Conservation (phyloP, 1,284 basidiomycete genomes). For the Psilocybe mexicana region DNA sequence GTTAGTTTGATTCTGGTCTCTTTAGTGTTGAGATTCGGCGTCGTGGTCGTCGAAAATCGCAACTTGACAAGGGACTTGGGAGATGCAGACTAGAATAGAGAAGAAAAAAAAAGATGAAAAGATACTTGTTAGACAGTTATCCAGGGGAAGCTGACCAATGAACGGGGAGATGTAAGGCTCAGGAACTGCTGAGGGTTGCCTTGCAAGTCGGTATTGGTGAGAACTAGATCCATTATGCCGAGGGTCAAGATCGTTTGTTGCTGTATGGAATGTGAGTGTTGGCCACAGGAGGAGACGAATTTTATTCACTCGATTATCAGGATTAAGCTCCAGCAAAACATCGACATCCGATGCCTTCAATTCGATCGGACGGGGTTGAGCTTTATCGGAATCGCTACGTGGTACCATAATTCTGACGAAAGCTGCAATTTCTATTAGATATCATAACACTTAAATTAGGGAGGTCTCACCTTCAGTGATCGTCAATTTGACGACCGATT, state of each 20-base stretch:
- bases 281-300: background rate
- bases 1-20: conserved; percentile 75
- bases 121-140: background rate
- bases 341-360: conserved; percentile 65
- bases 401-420: conserved; percentile 37
- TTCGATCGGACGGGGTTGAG: conserved; percentile 48
- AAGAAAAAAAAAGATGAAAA: background rate
- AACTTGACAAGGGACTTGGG: conserved; percentile 62
- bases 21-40: conserved; percentile 72
- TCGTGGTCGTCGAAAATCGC: conserved; percentile 65
- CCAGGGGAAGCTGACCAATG: conserved; percentile 46
- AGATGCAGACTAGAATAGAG: conserved; percentile 37
- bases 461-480: conserved; percentile 56
- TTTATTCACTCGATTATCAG: conserved; percentile 62
- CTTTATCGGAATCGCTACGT: conserved; percentile 23
- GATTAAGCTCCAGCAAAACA: conserved; percentile 64
- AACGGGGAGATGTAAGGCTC: conserved; percentile 49
- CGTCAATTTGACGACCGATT: conserved; percentile 53
- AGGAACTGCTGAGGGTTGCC: conserved; percentile 45
- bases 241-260: conserved; percentile 72
- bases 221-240: conserved; percentile 59
- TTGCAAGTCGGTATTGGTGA: conserved; percentile 46
- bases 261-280: conserved; percentile 33
- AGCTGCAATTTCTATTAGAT: conserved; percentile 26
- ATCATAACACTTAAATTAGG: background rate